A percentile compares a stretch with the other conserved stretches of the same genome.
phyloP scores from a whole-genome alignment of 192 early-diverging fungal species.

The Backusella macrospora region DNA sequence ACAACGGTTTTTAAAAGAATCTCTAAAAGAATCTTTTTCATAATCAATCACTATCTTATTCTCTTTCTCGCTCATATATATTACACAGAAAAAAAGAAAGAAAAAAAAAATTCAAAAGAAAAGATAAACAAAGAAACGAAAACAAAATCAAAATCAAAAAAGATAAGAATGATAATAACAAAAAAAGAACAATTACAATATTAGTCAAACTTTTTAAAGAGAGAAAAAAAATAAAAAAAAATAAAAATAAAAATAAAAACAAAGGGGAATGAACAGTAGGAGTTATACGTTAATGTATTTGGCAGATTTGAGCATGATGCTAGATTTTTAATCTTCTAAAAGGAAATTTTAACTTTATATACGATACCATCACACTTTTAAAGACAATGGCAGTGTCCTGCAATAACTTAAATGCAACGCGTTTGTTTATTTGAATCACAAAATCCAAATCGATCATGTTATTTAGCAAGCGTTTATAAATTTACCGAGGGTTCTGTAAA shows the following conservation, averaged over 20 bases:
- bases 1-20: neutral
- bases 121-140: neutral
- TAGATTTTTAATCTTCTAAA: no score
- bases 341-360: slow-evolving; percentile 6
- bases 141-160: neutral
- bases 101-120: neutral
- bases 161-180: neutral
- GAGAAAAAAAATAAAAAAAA: neutral
- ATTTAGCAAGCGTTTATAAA: neutral
- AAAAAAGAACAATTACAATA: neutral
- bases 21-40: neutral
- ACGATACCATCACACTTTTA: slow-evolving; percentile 9
- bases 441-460: neutral
- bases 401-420: neutral
- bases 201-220: neutral
- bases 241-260: no score
- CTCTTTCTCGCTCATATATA: neutral
- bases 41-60: neutral
- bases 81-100: neutral
- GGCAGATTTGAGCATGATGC: no score
- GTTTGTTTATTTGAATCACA: neutral
- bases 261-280: neutral
- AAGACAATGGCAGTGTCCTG: neutral
- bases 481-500: slow-evolving; percentile 1
- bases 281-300: neutral